Evolutionary conservation across 2,329 filamentous ascomycete species (phyloP).

Genomic region (Talaromyces sp.): DNA sequence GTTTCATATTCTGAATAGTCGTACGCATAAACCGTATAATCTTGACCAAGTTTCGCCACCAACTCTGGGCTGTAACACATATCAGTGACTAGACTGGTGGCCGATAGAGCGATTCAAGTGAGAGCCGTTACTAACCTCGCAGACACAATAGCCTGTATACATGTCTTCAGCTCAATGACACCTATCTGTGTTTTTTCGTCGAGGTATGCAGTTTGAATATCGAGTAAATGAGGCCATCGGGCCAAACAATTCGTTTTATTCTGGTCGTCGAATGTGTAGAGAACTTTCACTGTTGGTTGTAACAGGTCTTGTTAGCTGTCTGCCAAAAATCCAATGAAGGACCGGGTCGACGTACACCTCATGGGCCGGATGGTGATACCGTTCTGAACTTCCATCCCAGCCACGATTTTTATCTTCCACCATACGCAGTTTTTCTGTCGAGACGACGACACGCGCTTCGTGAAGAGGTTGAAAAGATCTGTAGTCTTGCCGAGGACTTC

Average conservation of each 20-base stretch:
- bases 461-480: background rate
- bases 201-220: slow-evolving; percentile 74
- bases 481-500: background rate
- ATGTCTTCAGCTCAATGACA: slow-evolving; percentile 79
- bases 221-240: slow-evolving; percentile 72
- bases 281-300: slow-evolving; percentile 71
- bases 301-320: slow-evolving; percentile 18
- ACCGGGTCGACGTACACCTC: slow-evolving; percentile 57
- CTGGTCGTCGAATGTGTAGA: slow-evolving; percentile 91
- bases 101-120: background rate
- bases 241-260: slow-evolving; percentile 86
- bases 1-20: slow-evolving; percentile 95
- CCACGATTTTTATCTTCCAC: slow-evolving; percentile 16
- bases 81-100: slow-evolving; percentile 10
- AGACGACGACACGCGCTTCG: background rate
- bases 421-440: slow-evolving; percentile 16
- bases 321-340: slow-evolving; percentile 6
- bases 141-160: slow-evolving; percentile 73
- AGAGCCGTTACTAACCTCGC: slow-evolving; percentile 48
- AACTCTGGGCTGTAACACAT: slow-evolving; percentile 71
- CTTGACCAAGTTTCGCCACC: slow-evolving; percentile 64
- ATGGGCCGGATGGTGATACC: slow-evolving; percentile 61
- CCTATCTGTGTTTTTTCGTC: slow-evolving; percentile 80
- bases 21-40: slow-evolving; percentile 96
- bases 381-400: slow-evolving; percentile 44